These are phyloP conservation scores for Pseudogymnoascus sp. DNA, from an alignment of 2,329 filamentous ascomycete genomes.

Conservation along the genomic window DNA sequence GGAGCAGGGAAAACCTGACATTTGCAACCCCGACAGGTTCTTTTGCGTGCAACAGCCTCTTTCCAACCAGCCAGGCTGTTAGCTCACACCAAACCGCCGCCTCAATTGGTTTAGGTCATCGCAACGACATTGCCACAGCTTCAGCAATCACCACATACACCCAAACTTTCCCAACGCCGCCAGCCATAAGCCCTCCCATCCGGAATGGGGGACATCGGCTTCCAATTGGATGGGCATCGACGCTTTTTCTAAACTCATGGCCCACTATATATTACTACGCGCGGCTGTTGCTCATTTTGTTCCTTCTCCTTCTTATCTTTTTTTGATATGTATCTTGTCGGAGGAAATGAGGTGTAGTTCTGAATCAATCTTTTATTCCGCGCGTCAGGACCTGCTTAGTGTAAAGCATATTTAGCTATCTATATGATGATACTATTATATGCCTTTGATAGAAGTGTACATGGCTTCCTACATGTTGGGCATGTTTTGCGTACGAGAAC, in stretches of 20 bases:
- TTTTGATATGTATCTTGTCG: neutral
- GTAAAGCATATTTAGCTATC: neutral
- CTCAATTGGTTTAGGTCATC: neutral
- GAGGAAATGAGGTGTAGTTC: neutral
- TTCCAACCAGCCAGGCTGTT: neutral
- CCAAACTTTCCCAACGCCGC: neutral
- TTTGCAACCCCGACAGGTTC: neutral
- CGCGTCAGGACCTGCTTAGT: neutral
- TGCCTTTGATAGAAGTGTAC: neutral
- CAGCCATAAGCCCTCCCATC: neutral
- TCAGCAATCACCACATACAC: neutral
- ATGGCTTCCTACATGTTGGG: neutral
- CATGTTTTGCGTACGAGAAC: neutral
- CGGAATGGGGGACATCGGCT: neutral
- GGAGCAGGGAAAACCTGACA: neutral
- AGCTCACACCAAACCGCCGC: neutral
- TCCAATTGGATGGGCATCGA: neutral
- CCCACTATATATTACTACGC: neutral
- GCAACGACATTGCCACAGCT: neutral
- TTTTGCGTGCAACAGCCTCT: neutral
- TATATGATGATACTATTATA: neutral
- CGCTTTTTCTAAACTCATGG: neutral
- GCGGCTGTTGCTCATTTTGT: neutral
- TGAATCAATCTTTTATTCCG: neutral
- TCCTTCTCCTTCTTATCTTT: neutral